Conservation (phyloP, 2,329 filamentous ascomycete species). For the Aspergillus felis region DNA sequence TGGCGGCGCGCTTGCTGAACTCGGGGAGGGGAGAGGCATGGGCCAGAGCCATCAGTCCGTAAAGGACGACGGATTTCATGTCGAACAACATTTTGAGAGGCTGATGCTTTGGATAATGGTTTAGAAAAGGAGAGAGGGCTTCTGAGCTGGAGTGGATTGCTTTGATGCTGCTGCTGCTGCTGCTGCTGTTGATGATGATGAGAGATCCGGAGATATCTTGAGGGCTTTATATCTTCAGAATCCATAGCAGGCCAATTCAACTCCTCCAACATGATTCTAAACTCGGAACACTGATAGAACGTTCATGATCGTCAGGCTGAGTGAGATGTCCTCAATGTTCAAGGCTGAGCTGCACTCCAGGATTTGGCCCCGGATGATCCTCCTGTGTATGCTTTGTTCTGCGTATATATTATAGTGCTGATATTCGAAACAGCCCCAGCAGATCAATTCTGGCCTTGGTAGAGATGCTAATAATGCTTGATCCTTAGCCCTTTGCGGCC, state of each 20-base stretch:
- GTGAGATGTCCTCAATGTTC: background rate
- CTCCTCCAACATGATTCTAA: background rate
- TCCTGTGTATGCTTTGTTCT: background rate
- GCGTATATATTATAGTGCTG: background rate
- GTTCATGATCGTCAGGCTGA: background rate
- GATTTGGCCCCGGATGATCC: background rate
- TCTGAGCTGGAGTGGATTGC: background rate
- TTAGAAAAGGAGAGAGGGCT: background rate
- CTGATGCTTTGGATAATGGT: background rate
- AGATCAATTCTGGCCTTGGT: background rate
- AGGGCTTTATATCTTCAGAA: background rate
- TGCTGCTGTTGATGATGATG: background rate
- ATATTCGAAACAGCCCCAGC: background rate
- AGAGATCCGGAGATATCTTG: background rate
- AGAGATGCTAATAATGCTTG: background rate
- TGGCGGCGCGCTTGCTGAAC: slow-evolving; percentile 8
- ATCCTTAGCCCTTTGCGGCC: background rate
- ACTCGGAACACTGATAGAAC: background rate
- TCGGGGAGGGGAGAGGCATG: slow-evolving; percentile 7
- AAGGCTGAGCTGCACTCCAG: background rate
- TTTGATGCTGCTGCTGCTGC: background rate
- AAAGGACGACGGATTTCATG: slow-evolving; percentile 10
- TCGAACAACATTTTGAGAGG: slow-evolving; percentile 8
- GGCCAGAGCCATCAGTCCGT: slow-evolving; percentile 6
- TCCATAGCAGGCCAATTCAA: background rate